Evolutionary conservation across 148 eudicot genomes (phyloP).

Genomic region (Pharnaceum exiguum): DNA sequence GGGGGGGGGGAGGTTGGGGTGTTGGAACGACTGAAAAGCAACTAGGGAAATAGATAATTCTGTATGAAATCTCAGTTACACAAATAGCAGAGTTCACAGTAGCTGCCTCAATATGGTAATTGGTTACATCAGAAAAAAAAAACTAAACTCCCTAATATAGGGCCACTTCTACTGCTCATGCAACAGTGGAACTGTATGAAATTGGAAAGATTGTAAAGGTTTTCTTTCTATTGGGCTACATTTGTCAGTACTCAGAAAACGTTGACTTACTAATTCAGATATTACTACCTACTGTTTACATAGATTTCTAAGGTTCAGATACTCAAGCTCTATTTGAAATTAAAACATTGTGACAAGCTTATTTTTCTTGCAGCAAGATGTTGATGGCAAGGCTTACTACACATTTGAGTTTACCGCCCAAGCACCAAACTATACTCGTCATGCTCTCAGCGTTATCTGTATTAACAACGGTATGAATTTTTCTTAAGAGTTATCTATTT

Average conservation of each 20-base stretch:
- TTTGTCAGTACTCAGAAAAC: not conserved
- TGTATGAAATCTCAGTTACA: too few relatives aligned
- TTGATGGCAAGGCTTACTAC: constrained; percentile 83
- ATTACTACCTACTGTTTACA: too few relatives aligned
- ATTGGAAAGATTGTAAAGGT: not conserved
- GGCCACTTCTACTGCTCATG: too few relatives aligned
- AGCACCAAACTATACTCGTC: constrained; percentile 92
- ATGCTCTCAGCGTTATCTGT: constrained; percentile 81
- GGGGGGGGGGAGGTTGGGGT: too few relatives aligned
- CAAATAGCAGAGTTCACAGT: too few relatives aligned
- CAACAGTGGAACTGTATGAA: not conserved
- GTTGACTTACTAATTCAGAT: too few relatives aligned
- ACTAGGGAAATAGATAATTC: too few relatives aligned
- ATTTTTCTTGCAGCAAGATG: constrained; percentile 59
- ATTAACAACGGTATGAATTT: constrained; percentile 77
- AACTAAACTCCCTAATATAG: too few relatives aligned
- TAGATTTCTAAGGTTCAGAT: too few relatives aligned
- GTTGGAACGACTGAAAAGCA: too few relatives aligned
- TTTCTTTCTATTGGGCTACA: not conserved
- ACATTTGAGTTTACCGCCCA: constrained; percentile 80
- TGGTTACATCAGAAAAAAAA: too few relatives aligned
- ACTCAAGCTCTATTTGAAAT: not conserved
- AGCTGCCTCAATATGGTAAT: too few relatives aligned
- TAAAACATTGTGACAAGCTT: not conserved
- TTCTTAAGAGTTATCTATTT: not conserved